These are phyloP conservation scores for Penicillium cataractarum DNA, from an alignment of 495 filamentous ascomycete genomes.

Conservation along the genomic window DNA sequence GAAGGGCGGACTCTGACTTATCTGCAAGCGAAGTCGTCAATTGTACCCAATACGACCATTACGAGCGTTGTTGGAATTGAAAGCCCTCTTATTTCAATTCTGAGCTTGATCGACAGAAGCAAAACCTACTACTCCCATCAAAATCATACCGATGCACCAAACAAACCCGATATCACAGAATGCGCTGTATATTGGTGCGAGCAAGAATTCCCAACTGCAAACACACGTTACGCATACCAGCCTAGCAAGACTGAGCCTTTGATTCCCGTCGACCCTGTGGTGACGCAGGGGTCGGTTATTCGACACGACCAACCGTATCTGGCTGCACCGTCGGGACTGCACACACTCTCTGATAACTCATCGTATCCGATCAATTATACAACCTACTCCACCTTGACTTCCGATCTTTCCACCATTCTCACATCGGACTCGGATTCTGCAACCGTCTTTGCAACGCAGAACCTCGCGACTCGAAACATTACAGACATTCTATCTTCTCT, in stretches of 20 bases:
- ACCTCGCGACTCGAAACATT: background rate
- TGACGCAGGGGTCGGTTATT: background rate
- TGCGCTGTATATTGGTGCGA: background rate
- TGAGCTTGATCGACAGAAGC: background rate
- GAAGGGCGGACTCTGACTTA: background rate
- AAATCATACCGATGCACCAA: background rate
- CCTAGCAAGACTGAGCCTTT: background rate
- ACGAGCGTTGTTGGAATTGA: background rate
- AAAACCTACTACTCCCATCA: background rate
- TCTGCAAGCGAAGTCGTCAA: background rate
- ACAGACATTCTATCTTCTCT: background rate
- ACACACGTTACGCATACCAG: background rate
- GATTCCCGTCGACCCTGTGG: background rate
- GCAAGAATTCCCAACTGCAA: background rate
- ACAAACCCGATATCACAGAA: background rate
- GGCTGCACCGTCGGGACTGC: background rate
- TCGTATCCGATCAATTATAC: background rate
- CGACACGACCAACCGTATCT: background rate
- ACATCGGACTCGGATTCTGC: background rate
- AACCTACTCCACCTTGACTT: background rate
- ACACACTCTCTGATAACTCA: background rate
- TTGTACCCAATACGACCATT: background rate
- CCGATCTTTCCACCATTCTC: background rate
- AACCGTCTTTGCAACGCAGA: background rate
- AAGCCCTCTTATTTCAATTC: background rate